Evolutionary conservation across 106 monocot species (phyloP).

Genomic region (Xerophyta viscosa): DNA sequence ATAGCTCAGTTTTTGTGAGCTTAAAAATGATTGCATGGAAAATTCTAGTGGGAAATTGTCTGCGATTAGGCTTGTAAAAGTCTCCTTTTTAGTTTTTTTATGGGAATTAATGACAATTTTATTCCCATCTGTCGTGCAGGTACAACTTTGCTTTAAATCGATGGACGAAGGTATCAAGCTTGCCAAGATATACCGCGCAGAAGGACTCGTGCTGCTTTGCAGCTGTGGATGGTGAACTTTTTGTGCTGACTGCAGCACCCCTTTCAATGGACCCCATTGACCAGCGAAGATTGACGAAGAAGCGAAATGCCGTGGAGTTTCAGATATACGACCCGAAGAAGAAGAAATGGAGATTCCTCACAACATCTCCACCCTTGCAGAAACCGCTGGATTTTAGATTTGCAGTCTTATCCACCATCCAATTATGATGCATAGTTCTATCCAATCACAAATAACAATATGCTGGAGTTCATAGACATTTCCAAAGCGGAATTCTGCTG

Average conservation of each 20-base stretch:
- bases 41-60: too few species aligned
- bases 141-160: slow-evolving; percentile 47
- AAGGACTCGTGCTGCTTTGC: slow-evolving; percentile 61
- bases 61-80: too few species aligned
- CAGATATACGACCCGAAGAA: slow-evolving; percentile 58
- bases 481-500: too few species aligned
- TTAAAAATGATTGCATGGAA: too few species aligned
- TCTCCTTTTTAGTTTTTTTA: too few species aligned
- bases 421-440: slow-evolving; percentile 33
- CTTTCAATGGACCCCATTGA: background rate
- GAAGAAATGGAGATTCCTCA: slow-evolving; percentile 66
- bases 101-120: too few species aligned
- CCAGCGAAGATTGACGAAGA: slow-evolving; percentile 24
- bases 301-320: slow-evolving; percentile 34
- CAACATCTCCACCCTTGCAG: slow-evolving; percentile 35
- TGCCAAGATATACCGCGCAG: slow-evolving; percentile 29
- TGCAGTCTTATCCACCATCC: slow-evolving; percentile 48
- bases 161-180: slow-evolving; percentile 62
- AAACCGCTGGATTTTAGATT: slow-evolving; percentile 54
- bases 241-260: slow-evolving; percentile 39
- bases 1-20: too few species aligned
- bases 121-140: too few species aligned
- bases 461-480: too few species aligned
- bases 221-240: slow-evolving; percentile 62
- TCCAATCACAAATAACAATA: too few species aligned